phyloP scores from a whole-genome alignment of 2,329 filamentous ascomycete genomes.

The Colletotrichum scovillei region DNA sequence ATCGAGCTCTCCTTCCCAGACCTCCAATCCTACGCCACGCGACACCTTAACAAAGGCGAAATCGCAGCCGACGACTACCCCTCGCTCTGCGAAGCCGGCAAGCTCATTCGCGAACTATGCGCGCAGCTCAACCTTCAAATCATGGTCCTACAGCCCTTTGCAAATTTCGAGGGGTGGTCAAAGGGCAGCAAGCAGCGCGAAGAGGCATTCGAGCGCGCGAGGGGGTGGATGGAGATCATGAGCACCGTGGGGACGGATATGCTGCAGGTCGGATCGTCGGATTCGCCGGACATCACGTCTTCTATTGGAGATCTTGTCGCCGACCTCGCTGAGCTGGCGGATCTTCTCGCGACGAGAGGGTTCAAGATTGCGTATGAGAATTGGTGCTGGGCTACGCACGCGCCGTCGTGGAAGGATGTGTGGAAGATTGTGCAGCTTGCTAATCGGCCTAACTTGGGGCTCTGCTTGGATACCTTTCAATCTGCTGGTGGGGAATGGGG shows the following conservation, averaged over 20 bases:
- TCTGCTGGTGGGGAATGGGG: slow-evolving; percentile 78
- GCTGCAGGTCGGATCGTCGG: slow-evolving; percentile 76
- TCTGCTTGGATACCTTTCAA: slow-evolving; percentile 85
- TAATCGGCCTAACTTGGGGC: slow-evolving; percentile 73
- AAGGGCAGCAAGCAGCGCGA: slow-evolving; percentile 66
- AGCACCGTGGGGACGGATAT: slow-evolving; percentile 75
- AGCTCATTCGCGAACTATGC: slow-evolving; percentile 65
- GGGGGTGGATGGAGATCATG: slow-evolving; percentile 79
- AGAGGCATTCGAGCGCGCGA: slow-evolving; percentile 71
- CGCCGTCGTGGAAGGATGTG: slow-evolving; percentile 74
- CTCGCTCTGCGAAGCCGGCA: slow-evolving; percentile 64
- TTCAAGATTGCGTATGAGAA: slow-evolving; percentile 81
- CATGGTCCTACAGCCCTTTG: slow-evolving; percentile 80
- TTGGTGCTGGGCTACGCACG: slow-evolving; percentile 83
- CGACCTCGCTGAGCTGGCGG: slow-evolving; percentile 73
- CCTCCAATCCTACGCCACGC: slow-evolving; percentile 70
- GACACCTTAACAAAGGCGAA: slow-evolving; percentile 56
- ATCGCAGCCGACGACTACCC: slow-evolving; percentile 70
- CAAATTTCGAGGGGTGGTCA: slow-evolving; percentile 82
- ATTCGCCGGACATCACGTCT: slow-evolving; percentile 66
- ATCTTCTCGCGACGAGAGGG: slow-evolving; percentile 66
- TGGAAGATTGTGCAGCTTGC: slow-evolving; percentile 76
- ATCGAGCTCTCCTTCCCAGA: slow-evolving; percentile 83
- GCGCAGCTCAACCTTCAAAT: slow-evolving; percentile 66
- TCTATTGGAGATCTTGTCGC: slow-evolving; percentile 63